Evolutionary conservation across 306 rosid species (phyloP), one percentile per base, ranked within the genome.

Genomic region (Biancaea sappan): DNA sequence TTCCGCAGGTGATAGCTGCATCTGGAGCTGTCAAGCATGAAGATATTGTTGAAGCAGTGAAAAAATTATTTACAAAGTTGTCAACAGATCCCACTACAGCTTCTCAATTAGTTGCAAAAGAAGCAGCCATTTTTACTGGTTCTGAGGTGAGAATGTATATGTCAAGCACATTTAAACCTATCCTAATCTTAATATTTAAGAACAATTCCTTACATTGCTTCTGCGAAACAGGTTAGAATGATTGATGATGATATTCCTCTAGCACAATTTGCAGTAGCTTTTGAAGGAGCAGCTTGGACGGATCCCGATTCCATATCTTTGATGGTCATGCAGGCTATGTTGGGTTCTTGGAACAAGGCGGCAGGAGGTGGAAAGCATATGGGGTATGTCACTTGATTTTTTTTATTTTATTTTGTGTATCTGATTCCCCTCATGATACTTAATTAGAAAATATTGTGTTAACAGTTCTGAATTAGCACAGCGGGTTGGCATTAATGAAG

Each of bases 291-390:
- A 58, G 84, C 96, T 25, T 92, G 99, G 99, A 92, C 92, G 47
- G 99, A 95, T 81, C 99, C 99, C 35, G 98, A 95, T 77, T 95
- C 98, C 44, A 82, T 92, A 80, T 71, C 98, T 40, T 81, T 95
- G 68, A 95, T 92, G 99, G 99, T 95, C 79, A 95, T 95, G 97
- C 99, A 95, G 48, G 96, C 98, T 28, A 87, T 95, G 98, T 61
- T 95, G 83, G 99, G 98, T 24, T 92, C 99, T 43, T 95, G 98
- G 98, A 95, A 88, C 76, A 95, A 95, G 79, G 77, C 78, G 47
- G 90, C 93, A 7, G 92, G 90, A 41, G 96, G 98, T 67, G 99
- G 94, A 88, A 92, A 95, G 78, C 99, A 95, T 83, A 88, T 92
- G 98, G 96, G 98, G 98, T 92, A 77, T 84, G 76, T 11, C 41